Base-by-base conservation (phyloP, 345 rosid species). In the Populus pruinosa region DNA sequence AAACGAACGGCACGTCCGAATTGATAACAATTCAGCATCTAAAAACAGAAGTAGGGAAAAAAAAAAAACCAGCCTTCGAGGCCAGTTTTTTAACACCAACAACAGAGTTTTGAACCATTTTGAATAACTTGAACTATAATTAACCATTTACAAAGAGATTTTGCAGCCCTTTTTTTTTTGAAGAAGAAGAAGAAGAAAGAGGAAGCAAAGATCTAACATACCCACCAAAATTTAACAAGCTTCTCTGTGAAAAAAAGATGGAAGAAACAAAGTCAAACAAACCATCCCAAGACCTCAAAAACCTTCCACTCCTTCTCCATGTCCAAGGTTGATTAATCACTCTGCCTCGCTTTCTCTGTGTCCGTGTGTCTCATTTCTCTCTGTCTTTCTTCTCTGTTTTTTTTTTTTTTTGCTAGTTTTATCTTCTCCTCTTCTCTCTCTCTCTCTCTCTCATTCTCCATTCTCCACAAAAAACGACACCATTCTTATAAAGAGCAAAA, bases 221-320 rank as follows among this genome's bases (percentile, higher is more conserved):
- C 91, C 84, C 81, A 79, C 77, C 81, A 80, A 82, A 38, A 70
- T 70, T 62, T 61, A 41, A 64, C 69, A 82, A 67, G 64, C 79
- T n/a, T 78, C 47, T 69, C 78, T 8, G 64, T 61, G 72, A 12
- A 53, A n/a, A 73, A 74, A 73, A 70, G 72, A 61, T 70, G 50
- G 76, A 67, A 73, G 76, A 74, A 80, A 72, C 75, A 65, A 75
- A 66, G 71, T 78, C 78, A 80, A 41, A 82, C 10, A 39, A 80
- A 79, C 83, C 83, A 82, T 82, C 71, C 78, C 74, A 79, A 47
- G 62, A 50, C 75, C 83, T 72, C 62, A 69, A 74, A 74, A 55
- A 78, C 21, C 65, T 47, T 36, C 8, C 66, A 47, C 64, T 64
- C 38, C 17, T 75, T 75, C 67, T 73, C 79, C 83, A 82, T 77